phyloP scores from a whole-genome alignment of 129 eudicot species.

The Helichrysum umbraculigerum region DNA sequence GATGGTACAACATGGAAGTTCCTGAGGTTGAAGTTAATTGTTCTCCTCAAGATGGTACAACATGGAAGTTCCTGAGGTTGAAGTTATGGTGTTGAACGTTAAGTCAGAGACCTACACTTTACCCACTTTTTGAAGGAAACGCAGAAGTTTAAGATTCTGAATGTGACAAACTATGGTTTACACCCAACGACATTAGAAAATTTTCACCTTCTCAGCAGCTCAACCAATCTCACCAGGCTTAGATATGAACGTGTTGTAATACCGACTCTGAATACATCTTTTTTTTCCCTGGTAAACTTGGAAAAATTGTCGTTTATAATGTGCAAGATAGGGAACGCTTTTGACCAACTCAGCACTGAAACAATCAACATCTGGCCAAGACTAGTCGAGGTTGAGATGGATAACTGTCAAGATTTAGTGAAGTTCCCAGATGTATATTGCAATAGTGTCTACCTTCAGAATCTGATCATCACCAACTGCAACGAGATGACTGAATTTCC shows the following conservation, averaged over 20 bases:
- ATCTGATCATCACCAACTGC: conserved; percentile 41
- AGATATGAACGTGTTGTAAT: conserved; percentile 40
- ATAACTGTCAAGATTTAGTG: conserved; percentile 36
- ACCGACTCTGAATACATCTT: conserved; percentile 26
- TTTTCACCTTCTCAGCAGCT: conserved; percentile 23
- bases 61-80: conserved; percentile 38
- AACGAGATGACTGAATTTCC: conserved; percentile 35
- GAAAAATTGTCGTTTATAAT: conserved; percentile 40
- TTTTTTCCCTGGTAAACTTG: conserved; percentile 31
- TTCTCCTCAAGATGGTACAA: conserved; percentile 45
- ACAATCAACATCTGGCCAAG: conserved; percentile 31
- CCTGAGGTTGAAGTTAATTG: conserved; percentile 40
- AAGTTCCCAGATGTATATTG: conserved; percentile 28
- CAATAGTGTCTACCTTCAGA: conserved; percentile 31
- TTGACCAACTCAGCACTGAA: background rate
- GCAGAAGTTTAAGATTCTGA: conserved; percentile 40
- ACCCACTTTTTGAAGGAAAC: conserved; percentile 35
- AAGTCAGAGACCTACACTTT: conserved; percentile 35
- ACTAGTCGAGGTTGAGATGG: conserved; percentile 40
- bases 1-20: conserved; percentile 39
- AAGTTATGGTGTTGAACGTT: conserved; percentile 48
- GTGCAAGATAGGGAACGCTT: conserved; percentile 41
- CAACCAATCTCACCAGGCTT: conserved; percentile 36
- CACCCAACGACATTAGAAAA: conserved; percentile 25
- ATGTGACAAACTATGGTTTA: conserved; percentile 49